Evolutionary conservation across 441 rosid genomes (phyloP).

Genomic region (Mallotus japonicus): DNA sequence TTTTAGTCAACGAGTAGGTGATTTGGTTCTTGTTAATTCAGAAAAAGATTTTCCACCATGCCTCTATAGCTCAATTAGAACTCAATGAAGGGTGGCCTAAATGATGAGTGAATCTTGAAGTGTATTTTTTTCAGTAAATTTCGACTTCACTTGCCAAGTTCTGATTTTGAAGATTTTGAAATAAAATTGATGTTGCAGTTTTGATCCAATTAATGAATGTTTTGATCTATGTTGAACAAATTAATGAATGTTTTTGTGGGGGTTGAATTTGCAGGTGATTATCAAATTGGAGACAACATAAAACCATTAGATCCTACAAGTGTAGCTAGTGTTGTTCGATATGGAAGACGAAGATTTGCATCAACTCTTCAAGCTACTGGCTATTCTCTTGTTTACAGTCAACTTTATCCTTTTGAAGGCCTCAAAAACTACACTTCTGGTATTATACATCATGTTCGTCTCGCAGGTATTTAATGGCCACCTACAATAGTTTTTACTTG

Average conservation of each 20-base stretch:
- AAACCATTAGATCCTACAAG: constrained; percentile 41
- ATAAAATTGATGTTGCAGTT: neutral
- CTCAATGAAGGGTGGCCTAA: neutral
- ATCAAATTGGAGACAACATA: constrained; percentile 48
- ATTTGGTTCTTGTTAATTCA: neutral
- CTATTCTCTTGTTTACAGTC: constrained; percentile 47
- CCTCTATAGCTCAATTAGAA: neutral
- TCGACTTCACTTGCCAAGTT: neutral
- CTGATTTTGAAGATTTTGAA: neutral
- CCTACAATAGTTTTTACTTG: neutral
- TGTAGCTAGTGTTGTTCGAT: constrained; percentile 44
- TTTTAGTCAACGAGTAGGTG: neutral
- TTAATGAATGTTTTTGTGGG: constrained; percentile 6
- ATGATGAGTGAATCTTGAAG: neutral
- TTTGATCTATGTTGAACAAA: neutral
- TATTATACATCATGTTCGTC: constrained; percentile 58
- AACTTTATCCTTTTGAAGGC: constrained; percentile 52
- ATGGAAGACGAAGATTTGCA: constrained; percentile 23
- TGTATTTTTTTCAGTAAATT: neutral
- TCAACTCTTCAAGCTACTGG: constrained; percentile 36
- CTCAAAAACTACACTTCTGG: constrained; percentile 63
- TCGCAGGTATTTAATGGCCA: constrained; percentile 34
- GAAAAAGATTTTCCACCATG: neutral
- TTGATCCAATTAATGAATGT: no score
- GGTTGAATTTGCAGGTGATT: constrained; percentile 43